Evolutionary conservation across 306 rosid genomes (phyloP).

Genomic region (Begonia peltatifolia): DNA sequence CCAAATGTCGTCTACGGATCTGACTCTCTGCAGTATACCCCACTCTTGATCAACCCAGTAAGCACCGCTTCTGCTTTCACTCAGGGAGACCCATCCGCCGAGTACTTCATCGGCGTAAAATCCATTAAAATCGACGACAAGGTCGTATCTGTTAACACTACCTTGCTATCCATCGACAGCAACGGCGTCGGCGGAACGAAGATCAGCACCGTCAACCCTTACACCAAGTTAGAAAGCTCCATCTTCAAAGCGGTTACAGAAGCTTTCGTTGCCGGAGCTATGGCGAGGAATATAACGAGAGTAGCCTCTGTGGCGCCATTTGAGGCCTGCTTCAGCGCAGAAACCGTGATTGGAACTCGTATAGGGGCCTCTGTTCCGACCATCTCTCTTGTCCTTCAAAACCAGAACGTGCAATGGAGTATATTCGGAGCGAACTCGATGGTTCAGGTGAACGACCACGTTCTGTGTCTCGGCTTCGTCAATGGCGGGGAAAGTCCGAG

Average conservation of each 20-base stretch:
- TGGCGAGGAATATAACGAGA: conserved; percentile 24
- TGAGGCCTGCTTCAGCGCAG: conserved; percentile 27
- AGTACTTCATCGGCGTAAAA: conserved; percentile 1
- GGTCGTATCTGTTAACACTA: conserved; percentile 15
- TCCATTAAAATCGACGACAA: conserved; percentile 18
- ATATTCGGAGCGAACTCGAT: conserved; percentile 40
- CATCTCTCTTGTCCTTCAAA: conserved; percentile 38
- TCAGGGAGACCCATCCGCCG: not conserved
- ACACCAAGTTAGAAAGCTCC: conserved; percentile 47
- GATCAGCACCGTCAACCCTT: conserved; percentile 50
- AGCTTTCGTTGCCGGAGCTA: conserved; percentile 18
- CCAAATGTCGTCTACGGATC: not conserved
- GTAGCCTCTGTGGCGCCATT: conserved; percentile 23
- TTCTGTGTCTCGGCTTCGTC: conserved; percentile 44
- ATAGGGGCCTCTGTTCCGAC: conserved; percentile 29
- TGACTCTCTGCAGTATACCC: not conserved
- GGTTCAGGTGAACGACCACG: conserved; percentile 24
- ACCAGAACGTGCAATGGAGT: conserved; percentile 9
- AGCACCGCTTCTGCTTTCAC: not conserved
- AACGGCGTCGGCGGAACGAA: conserved; percentile 60
- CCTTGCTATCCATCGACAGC: conserved; percentile 23
- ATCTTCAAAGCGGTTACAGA: conserved; percentile 33
- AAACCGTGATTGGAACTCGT: conserved; percentile 9
- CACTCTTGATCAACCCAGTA: not conserved
- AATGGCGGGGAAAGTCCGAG: conserved; percentile 29